phyloP scores from a whole-genome alignment of 2,329 filamentous ascomycete species.

The Verruconis gallopava region DNA sequence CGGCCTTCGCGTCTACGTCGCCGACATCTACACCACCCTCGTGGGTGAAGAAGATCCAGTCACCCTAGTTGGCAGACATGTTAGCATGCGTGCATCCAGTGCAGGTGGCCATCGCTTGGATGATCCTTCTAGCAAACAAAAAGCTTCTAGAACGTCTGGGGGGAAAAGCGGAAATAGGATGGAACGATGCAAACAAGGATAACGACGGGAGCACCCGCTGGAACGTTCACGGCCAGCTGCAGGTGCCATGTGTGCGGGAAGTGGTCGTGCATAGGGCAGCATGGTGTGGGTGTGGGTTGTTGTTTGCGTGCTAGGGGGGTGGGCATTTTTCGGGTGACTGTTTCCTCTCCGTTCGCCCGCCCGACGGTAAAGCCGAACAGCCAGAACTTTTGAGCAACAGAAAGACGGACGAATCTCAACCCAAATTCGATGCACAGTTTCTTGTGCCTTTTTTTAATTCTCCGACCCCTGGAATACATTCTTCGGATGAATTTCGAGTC shows the following conservation, averaged over 20 bases:
- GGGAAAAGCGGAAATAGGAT: neutral
- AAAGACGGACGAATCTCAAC: no score
- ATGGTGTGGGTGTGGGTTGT: no score
- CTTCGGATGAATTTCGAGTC: no score
- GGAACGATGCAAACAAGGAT: neutral
- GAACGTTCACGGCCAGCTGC: neutral
- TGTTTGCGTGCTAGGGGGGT: no score
- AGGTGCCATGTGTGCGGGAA: neutral
- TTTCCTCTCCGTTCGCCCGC: no score
- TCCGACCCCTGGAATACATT: no score
- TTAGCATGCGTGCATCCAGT: conserved; percentile 19
- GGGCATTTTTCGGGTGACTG: no score
- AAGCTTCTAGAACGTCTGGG: neutral
- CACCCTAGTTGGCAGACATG: conserved; percentile 50
- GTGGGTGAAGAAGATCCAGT: conserved; percentile 99
- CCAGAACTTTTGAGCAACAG: no score
- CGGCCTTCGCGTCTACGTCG: conserved; percentile 96
- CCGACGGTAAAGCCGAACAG: no score
- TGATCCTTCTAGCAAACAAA: neutral
- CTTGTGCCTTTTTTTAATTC: no score
- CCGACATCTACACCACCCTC: conserved; percentile 99
- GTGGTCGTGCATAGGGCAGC: neutral
- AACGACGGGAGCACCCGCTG: neutral
- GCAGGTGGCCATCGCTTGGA: no score
- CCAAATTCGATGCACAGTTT: no score